phyloP scores from a whole-genome alignment of 2,329 filamentous ascomycete genomes.

The Camptophora hylomeconis region DNA sequence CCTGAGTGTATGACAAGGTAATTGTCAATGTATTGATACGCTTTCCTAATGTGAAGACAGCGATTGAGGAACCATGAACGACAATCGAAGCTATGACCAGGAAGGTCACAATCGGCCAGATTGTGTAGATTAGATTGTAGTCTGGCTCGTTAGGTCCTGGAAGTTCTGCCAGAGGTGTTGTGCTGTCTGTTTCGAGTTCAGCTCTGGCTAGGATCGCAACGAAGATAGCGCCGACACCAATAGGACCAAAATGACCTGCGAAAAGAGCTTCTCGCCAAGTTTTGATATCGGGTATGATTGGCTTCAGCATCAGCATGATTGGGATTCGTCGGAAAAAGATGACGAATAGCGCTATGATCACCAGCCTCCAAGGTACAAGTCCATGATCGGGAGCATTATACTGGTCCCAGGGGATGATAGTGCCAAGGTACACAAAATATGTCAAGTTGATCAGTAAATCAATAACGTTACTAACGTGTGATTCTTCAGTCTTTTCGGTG shows the following conservation, averaged over 20 bases:
- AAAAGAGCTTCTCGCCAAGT: slow-evolving; percentile 96
- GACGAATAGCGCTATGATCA: slow-evolving; percentile 88
- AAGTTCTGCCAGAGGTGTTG: slow-evolving; percentile 59
- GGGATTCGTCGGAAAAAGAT: slow-evolving; percentile 93
- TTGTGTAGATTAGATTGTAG: slow-evolving; percentile 64
- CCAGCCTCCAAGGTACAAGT: slow-evolving; percentile 72
- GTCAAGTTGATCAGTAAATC: slow-evolving; percentile 92
- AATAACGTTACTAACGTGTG: slow-evolving; percentile 98
- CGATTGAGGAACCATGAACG: slow-evolving; percentile 94
- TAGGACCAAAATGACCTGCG: slow-evolving; percentile 93
- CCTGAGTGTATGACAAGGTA: slow-evolving; percentile 90
- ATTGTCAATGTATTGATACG: slow-evolving; percentile 93
- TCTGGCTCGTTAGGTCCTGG: slow-evolving; percentile 39
- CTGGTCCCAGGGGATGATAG: slow-evolving; percentile 91
- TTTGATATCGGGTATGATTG: slow-evolving; percentile 89
- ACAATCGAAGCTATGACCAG: slow-evolving; percentile 88
- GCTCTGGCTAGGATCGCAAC: slow-evolving; percentile 83
- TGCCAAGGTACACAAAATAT: slow-evolving; percentile 95
- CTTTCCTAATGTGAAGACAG: slow-evolving; percentile 94
- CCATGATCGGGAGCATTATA: slow-evolving; percentile 68
- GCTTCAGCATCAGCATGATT: slow-evolving; percentile 83
- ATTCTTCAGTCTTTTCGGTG: slow-evolving; percentile 92
- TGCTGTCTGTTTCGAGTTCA: slow-evolving; percentile 66
- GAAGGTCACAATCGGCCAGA: slow-evolving; percentile 94
- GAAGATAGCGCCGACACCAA: slow-evolving; percentile 93